These are phyloP conservation scores for Macroventuria anomochaeta DNA, from an alignment of 2,329 filamentous ascomycete species.

Conservation along the genomic window DNA sequence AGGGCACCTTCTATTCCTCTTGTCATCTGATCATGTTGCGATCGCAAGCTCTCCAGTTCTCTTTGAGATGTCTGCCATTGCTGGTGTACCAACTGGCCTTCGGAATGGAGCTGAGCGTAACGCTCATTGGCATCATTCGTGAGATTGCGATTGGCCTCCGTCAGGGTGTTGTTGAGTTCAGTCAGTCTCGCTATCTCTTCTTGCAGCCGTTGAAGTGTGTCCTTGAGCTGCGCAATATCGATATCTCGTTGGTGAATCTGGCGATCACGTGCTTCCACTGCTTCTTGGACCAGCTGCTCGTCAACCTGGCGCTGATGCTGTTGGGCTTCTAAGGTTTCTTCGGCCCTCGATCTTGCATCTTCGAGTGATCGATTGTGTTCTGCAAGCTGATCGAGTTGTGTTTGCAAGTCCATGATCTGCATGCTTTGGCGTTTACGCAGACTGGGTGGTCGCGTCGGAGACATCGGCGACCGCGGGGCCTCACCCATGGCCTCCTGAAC, in stretches of 20 bases:
- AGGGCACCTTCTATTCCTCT: constrained; percentile 68
- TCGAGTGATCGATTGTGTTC: constrained; percentile 83
- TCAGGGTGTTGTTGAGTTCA: constrained; percentile 81
- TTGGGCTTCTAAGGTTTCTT: constrained; percentile 66
- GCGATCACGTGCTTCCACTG: constrained; percentile 68
- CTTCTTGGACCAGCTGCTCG: constrained; percentile 56
- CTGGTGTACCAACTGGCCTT: constrained; percentile 63
- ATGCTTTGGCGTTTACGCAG: constrained; percentile 97
- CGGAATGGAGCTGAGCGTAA: constrained; percentile 69
- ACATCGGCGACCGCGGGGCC: constrained; percentile 85
- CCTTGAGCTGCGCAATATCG: constrained; percentile 83
- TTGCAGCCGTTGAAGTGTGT: constrained; percentile 79
- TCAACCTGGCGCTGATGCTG: constrained; percentile 62
- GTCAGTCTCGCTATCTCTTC: constrained; percentile 81
- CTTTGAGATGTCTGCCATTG: constrained; percentile 66
- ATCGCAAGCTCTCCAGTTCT: constrained; percentile 73
- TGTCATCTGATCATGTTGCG: constrained; percentile 67
- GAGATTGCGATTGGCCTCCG: constrained; percentile 77
- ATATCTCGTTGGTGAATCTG: constrained; percentile 81
- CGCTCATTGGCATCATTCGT: constrained; percentile 77
- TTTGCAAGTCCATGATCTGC: constrained; percentile 89
- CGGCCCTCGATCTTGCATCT: constrained; percentile 73
- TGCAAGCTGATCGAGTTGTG: constrained; percentile 80
- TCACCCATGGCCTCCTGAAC: constrained; percentile 90
- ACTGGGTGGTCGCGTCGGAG: constrained; percentile 91